Evolutionary conservation across 2,329 filamentous ascomycete species (phyloP), one percentile per base, ranked within the genome.

Genomic region (Diplodia corticola): DNA sequence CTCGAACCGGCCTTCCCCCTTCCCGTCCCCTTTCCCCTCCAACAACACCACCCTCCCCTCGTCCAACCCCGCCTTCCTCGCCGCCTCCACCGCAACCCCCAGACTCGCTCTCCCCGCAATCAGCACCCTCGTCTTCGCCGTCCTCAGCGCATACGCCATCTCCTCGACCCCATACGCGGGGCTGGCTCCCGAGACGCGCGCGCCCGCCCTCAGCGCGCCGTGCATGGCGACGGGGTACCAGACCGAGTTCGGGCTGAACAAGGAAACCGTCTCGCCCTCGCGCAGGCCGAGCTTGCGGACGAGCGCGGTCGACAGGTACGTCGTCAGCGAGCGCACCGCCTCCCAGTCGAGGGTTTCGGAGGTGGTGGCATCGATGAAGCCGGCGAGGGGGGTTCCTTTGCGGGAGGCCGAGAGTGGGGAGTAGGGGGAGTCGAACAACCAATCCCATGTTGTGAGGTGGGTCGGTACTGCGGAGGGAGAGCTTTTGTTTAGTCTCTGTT

Each of bases 81-180:
- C 86, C 17, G 85, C 85, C 17, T 80, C 79, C 10, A 79, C 75
- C 1, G 86, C 86, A 40, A 88, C 82, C 4, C 84, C 79, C 75
- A 88, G 82, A 17, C 80, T 83, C 17, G 81, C 80, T 0, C 82
- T 81, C 2, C 85, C 80, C 0, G 86, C 88, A 75, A 89, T 82
- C 10, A 89, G 71, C 67, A 86, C 85, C 68, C 83, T 87, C 2
- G 85, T 83, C 37, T 84, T 78, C 0, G 81, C 84, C 1, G 82
- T 87, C 70, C 84, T 83, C 2, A 90, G 77, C 1, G 86, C 87
- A 73, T 89, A 89, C 0, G 82, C 84, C 85, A 90, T 89, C 70
- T 91, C 88, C 59, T 90, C 88, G 17, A 86, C 80, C 65, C 86
- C 89, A 74, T 90, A 90, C 0, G 87, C 88, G 0, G 88, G 88